These are phyloP conservation scores for Immersiella caudata DNA, from an alignment of 495 filamentous ascomycete species.

Conservation along the genomic window DNA sequence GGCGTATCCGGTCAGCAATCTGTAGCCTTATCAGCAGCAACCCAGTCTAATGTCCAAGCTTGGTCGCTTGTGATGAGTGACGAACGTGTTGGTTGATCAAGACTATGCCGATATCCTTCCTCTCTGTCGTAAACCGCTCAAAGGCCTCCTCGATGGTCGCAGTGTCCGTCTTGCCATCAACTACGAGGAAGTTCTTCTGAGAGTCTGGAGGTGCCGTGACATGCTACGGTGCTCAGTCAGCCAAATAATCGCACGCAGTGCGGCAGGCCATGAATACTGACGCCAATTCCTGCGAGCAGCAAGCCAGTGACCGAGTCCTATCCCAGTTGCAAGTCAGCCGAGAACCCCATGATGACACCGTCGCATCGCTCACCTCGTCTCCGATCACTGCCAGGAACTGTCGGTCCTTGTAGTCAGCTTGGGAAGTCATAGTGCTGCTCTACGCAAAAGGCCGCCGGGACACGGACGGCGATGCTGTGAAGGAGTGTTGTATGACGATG, in stretches of 20 bases:
- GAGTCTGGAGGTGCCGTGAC: constrained; percentile 67
- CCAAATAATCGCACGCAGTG: not conserved
- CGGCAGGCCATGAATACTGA: constrained; percentile 50
- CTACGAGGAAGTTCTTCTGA: constrained; percentile 96
- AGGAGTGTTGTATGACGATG: constrained; percentile 3
- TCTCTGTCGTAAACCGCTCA: constrained; percentile 78
- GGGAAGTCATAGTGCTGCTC: constrained; percentile 49
- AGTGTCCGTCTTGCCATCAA: constrained; percentile 88
- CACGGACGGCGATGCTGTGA: not conserved
- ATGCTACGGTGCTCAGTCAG: constrained; percentile 33
- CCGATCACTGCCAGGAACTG: constrained; percentile 97
- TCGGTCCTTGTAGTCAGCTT: constrained; percentile 77
- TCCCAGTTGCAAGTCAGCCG: constrained; percentile 20
- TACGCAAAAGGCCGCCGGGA: not conserved
- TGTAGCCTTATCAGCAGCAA: constrained; percentile 39
- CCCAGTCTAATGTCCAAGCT: not conserved
- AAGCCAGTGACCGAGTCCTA: constrained; percentile 93
- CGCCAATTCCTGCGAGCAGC: constrained; percentile 91
- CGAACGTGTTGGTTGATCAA: constrained; percentile 97
- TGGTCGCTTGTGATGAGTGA: constrained; percentile 16
- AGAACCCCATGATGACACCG: not conserved
- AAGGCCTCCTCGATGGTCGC: constrained; percentile 89
- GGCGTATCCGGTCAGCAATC: constrained; percentile 92
- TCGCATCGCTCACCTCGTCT: constrained; percentile 74
- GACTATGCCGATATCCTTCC: constrained; percentile 95